Base-by-base conservation (phyloP, 805 yeast genomes). In the Metschnikowia orientalis region DNA sequence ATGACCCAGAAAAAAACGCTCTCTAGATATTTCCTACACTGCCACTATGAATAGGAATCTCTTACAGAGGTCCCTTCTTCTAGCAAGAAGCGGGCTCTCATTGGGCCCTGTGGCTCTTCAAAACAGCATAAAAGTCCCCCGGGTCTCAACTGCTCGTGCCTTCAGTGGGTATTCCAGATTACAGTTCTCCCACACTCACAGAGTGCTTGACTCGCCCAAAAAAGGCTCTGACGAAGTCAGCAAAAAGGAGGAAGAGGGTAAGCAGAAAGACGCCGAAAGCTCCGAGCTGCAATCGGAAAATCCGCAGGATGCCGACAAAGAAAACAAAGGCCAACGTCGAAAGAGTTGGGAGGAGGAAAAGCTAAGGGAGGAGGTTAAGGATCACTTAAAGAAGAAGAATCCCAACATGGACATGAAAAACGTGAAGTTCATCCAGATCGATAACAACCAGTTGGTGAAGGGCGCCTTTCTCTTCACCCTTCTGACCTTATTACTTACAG, bases 351-450 rank as follows among this genome's bases (percentile, higher is more conserved):
- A 59, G 26, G 68, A 62, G 40, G 48, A 51, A 26, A 54, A 56
- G 29, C 46, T 62, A 25, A 47, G 66, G 17, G 61, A 63, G 19
- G 65, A 63, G 34, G 41, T 63, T 17, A 56, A 52, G 36, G 50
- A 56, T 32, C 47, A 50, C 15, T 41, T 59, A 32, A 53, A 54
- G 45, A 52, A 59, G 34, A 46, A 53, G 34, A 47, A 54, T 34
- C 56, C 59, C 4, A 48, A 56, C 28, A 24, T 50, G 5, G 53
- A 56, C 32, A 41, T 53, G 8, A 52, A 56, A 18, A 55, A 62
- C 32, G 35, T 64, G 32, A 62, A 62, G 37, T 42, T 62, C 8
- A 45, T 51, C 39, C 51, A 57, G 29, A 25, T 53, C 21, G 47
- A 50, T 28, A 32, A 28, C 8, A 25, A 21, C 12, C 40, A 28